Evolutionary conservation across 768 basidiomycete species (phyloP).

Genomic region (Tricholoma hemisulphureum): DNA sequence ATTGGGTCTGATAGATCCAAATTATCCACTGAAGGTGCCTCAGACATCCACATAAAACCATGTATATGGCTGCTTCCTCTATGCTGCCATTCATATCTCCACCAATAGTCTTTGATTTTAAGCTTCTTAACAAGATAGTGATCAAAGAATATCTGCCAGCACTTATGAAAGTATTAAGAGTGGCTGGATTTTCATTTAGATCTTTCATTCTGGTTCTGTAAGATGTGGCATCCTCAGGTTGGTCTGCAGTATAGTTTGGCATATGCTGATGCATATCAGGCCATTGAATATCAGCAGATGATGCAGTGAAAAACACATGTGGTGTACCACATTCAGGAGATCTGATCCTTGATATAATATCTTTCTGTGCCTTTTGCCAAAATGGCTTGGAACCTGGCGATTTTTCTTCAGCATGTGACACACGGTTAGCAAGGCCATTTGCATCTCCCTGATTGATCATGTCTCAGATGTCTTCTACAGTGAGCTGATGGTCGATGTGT

Average conservation of each 20-base stretch:
- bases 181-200: too few relatives aligned
- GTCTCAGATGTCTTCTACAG: conserved; percentile 13
- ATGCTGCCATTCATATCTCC: conserved; percentile 21
- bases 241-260: background rate
- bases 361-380: too few relatives aligned
- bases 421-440: conserved; percentile 9
- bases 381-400: conserved; percentile 21
- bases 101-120: too few relatives aligned
- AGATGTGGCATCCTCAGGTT: background rate
- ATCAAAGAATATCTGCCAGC: background rate
- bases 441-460: conserved; percentile 13
- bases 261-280: too few relatives aligned
- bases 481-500: conserved; percentile 13
- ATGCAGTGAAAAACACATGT: conserved; percentile 10
- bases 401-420: conserved; percentile 6
- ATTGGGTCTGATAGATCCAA: conserved; percentile 4
- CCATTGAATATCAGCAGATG: too few relatives aligned
- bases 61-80: conserved; percentile 25
- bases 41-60: conserved; percentile 26
- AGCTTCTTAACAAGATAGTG: background rate
- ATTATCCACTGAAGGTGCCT: conserved; percentile 21
- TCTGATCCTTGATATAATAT: conserved; percentile 16
- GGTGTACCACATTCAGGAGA: conserved; percentile 21
- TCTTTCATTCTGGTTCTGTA: too few relatives aligned
- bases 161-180: background rate